These are phyloP conservation scores for Globisporangium acanthophoron DNA, from an alignment of 352 stramenopile species.

Conservation along the genomic window DNA sequence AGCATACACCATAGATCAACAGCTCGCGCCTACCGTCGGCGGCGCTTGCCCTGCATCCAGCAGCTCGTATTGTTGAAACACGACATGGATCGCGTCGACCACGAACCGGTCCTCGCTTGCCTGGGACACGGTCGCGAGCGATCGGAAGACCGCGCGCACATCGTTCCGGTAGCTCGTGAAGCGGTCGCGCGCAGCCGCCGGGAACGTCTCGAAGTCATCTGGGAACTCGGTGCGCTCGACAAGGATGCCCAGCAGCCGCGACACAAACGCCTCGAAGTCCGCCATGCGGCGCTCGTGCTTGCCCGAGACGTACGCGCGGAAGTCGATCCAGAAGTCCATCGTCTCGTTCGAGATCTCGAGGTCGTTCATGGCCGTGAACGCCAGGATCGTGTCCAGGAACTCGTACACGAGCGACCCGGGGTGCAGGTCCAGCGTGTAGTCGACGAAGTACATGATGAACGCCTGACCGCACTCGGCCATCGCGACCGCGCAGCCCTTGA, in stretches of 20 bases:
- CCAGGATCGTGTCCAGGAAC: slow-evolving; percentile 65
- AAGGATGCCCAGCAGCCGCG: slow-evolving; percentile 57
- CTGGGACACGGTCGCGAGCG: slow-evolving; percentile 61
- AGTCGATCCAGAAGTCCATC: slow-evolving; percentile 83
- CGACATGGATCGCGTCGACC: slow-evolving; percentile 61
- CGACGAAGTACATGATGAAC: slow-evolving; percentile 79
- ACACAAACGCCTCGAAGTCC: slow-evolving; percentile 70
- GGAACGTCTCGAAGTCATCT: slow-evolving; percentile 40
- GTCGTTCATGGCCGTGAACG: slow-evolving; percentile 60
- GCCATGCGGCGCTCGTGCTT: slow-evolving; percentile 70
- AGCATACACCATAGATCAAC: slow-evolving; percentile 13
- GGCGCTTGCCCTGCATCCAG: slow-evolving; percentile 26
- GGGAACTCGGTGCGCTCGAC: slow-evolving; percentile 70
- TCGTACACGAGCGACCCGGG: slow-evolving; percentile 66
- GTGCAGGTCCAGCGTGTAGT: slow-evolving; percentile 55
- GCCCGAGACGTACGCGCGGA: slow-evolving; percentile 64
- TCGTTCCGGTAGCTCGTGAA: slow-evolving; percentile 69
- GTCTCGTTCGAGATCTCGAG: slow-evolving; percentile 70
- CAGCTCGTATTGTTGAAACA: slow-evolving; percentile 69
- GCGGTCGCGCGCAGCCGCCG: slow-evolving; percentile 44
- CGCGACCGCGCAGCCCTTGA: slow-evolving; percentile 43
- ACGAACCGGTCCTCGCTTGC: slow-evolving; percentile 77
- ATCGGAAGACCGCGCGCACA: slow-evolving; percentile 68
- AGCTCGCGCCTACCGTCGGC: slow-evolving; percentile 1
- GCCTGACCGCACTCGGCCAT: slow-evolving; percentile 72